Percentiles rank a stretch among this genome's conserved stretches.
phyloP scores from a whole-genome alignment of 495 filamentous ascomycete species.

The Tuber magnatum region DNA sequence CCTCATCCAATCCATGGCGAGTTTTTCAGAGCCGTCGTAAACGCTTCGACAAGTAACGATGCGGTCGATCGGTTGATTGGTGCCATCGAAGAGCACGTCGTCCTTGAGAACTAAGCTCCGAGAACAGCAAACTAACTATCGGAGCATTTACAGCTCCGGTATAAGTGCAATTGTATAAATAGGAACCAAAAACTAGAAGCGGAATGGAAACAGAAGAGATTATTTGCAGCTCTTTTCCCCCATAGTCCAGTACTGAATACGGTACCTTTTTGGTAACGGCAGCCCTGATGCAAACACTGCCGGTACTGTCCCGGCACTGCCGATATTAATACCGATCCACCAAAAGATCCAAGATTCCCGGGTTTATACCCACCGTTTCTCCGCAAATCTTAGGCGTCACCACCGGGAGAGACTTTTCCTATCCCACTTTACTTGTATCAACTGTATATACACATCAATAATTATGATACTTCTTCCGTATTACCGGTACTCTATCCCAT shows the following conservation, averaged over 20 bases:
- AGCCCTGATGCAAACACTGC: background rate
- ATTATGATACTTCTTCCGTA: background rate
- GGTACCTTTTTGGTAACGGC: background rate
- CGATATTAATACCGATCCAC: background rate
- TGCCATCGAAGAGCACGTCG: slow-evolving; percentile 56
- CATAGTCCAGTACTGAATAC: background rate
- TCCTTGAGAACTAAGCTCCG: slow-evolving; percentile 14
- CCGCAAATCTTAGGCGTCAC: background rate
- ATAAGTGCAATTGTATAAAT: background rate
- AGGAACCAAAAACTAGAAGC: background rate
- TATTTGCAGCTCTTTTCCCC: background rate
- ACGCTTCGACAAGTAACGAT: slow-evolving; percentile 60
- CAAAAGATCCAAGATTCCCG: slow-evolving; percentile 1
- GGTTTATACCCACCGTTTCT: background rate
- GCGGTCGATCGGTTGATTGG: slow-evolving; percentile 71
- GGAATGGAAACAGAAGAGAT: background rate
- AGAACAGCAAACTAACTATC: background rate
- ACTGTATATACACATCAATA: background rate
- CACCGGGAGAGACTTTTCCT: background rate
- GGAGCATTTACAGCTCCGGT: background rate
- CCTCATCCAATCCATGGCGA: slow-evolving; percentile 65
- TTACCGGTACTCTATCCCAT: background rate
- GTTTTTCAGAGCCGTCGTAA: slow-evolving; percentile 86
- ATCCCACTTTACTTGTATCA: background rate
- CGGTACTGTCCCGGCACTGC: background rate